These are phyloP conservation scores for Ogataea saltuana DNA, from an alignment of 805 yeast genomes.

Conservation along the genomic window DNA sequence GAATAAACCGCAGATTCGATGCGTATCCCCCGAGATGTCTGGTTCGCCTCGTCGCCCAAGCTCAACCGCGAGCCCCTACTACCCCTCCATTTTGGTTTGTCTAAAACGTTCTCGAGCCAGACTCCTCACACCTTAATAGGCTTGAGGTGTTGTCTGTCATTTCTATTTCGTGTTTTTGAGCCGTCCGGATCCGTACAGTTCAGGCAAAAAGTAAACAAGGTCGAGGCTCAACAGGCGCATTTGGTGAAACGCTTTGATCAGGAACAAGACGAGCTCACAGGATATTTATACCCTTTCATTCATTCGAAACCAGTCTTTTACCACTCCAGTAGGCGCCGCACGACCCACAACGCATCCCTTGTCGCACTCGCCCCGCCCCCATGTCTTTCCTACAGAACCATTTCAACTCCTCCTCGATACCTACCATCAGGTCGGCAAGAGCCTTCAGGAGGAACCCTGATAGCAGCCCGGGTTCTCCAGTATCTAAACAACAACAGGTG, in stretches of 20 bases:
- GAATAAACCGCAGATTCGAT: too few relatives aligned
- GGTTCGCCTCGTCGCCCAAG: too few relatives aligned
- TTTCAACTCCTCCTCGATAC: constrained; percentile 34
- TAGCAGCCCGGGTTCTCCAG: constrained; percentile 28
- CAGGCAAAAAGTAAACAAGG: constrained; percentile 24
- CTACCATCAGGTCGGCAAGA: constrained; percentile 38
- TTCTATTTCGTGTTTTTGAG: background rate
- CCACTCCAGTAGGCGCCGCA: too few relatives aligned
- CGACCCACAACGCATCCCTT: background rate
- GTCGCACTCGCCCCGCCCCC: background rate
- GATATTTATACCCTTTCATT: too few relatives aligned
- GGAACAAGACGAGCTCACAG: too few relatives aligned
- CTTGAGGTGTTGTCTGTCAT: background rate
- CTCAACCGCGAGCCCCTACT: too few relatives aligned
- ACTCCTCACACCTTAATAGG: too few relatives aligned
- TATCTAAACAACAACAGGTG: constrained; percentile 19
- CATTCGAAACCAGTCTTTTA: too few relatives aligned
- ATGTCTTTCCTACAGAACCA: constrained; percentile 35
- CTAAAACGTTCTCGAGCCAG: background rate
- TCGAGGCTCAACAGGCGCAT: constrained; percentile 7
- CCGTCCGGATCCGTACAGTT: background rate
- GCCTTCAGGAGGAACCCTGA: constrained; percentile 35
- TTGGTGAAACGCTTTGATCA: constrained; percentile 5
- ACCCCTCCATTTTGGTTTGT: too few relatives aligned
- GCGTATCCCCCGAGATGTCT: too few relatives aligned